phyloP scores from a whole-genome alignment of 345 rosid species.

The Nephelium lappaceum region DNA sequence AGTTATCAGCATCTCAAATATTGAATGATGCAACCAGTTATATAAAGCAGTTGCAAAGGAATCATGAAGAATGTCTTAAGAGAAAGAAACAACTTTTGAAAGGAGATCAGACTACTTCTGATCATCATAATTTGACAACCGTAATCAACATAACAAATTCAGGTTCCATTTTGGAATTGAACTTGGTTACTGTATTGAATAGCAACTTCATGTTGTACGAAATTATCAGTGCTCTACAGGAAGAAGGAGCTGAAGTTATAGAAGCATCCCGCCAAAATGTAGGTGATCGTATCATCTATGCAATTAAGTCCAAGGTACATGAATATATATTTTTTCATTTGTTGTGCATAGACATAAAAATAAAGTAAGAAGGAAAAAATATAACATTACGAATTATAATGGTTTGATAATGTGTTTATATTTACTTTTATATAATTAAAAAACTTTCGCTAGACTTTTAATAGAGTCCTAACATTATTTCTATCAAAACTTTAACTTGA shows the following conservation, averaged over 20 bases:
- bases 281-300: constrained; percentile 25
- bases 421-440: too few relatives aligned
- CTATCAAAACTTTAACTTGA: too few relatives aligned
- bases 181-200: constrained; percentile 23
- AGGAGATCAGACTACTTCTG: background rate
- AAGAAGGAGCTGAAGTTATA: constrained; percentile 33
- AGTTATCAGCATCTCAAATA: constrained; percentile 4
- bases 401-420: too few relatives aligned
- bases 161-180: constrained; percentile 27
- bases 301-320: constrained; percentile 26
- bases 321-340: too few relatives aligned
- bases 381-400: too few relatives aligned
- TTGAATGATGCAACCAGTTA: background rate
- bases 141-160: constrained; percentile 19
- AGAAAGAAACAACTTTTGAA: background rate
- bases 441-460: too few relatives aligned
- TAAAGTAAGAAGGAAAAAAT: too few relatives aligned
- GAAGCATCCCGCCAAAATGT: background rate
- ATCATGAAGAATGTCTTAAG: background rate
- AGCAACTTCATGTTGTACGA: constrained; percentile 25
- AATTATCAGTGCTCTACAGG: constrained; percentile 29
- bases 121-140: background rate
- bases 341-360: too few relatives aligned
- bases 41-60: constrained; percentile 2
- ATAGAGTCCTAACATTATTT: too few relatives aligned